Conservation (phyloP, 164 flowering plant species). For the Macadamia integrifolia region DNA sequence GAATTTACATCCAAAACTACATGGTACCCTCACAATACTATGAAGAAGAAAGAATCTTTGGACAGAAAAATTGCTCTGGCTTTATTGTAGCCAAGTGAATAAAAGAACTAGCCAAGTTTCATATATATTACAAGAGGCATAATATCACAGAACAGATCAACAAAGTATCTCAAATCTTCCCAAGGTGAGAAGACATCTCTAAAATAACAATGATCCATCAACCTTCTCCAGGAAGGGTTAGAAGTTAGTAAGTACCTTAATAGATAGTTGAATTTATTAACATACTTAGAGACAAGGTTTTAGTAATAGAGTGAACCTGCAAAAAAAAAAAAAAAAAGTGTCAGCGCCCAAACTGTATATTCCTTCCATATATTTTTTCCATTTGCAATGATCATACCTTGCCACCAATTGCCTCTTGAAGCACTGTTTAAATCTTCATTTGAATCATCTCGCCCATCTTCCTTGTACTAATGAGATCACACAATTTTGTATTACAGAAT, state of each 20-base stretch:
- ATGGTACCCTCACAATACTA: too few relatives aligned
- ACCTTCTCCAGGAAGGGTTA: neutral
- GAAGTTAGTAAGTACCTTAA: slow-evolving; percentile 2
- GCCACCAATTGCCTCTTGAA: slow-evolving; percentile 92
- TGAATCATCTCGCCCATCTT: slow-evolving; percentile 44
- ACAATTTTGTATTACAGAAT: slow-evolving; percentile 2
- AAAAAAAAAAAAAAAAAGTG: slow-evolving; percentile 5
- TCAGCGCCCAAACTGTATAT: neutral
- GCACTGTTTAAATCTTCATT: slow-evolving; percentile 43
- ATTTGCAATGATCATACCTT: slow-evolving; percentile 34
- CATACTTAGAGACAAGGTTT: slow-evolving; percentile 17
- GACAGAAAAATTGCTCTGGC: too few relatives aligned
- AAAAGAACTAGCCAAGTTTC: too few relatives aligned
- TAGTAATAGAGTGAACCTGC: slow-evolving; percentile 76
- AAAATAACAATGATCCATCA: neutral
- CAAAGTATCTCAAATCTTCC: too few relatives aligned
- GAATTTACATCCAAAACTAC: too few relatives aligned
- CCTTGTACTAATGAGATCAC: slow-evolving; percentile 42
- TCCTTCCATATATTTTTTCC: neutral
- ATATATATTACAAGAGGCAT: too few relatives aligned
- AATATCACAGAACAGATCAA: too few relatives aligned
- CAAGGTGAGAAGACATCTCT: too few relatives aligned
- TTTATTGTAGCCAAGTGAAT: too few relatives aligned
- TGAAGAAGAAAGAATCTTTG: too few relatives aligned
- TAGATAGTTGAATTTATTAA: slow-evolving; percentile 14